phyloP scores from a whole-genome alignment of 2,329 filamentous ascomycete species.

The Torrubiellomyces zombiae region DNA sequence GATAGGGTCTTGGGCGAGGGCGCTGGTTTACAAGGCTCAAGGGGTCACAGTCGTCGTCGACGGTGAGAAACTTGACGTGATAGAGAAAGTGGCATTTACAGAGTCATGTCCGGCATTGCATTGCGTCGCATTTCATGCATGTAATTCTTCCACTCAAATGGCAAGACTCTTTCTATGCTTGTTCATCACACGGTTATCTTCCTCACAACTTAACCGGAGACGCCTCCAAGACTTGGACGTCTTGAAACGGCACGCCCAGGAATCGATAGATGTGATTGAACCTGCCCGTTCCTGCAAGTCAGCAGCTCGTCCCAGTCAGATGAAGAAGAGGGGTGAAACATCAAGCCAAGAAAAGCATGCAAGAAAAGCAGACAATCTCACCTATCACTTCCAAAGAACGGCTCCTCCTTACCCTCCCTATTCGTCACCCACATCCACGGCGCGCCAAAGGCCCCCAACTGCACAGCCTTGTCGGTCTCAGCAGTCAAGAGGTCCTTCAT shows the following conservation, averaged over 20 bases:
- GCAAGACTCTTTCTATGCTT: too few relatives aligned
- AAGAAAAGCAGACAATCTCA: slow-evolving; percentile 14
- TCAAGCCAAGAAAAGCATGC: neutral
- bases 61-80: too few relatives aligned
- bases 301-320: slow-evolving; percentile 1
- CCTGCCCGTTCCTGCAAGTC: slow-evolving; percentile 16
- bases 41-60: too few relatives aligned
- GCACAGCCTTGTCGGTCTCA: slow-evolving; percentile 44
- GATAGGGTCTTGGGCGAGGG: too few relatives aligned
- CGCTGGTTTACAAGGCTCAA: too few relatives aligned
- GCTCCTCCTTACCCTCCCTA: slow-evolving; percentile 38
- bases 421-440: slow-evolving; percentile 61
- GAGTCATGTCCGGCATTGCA: too few relatives aligned
- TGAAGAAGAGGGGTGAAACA: neutral
- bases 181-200: too few relatives aligned
- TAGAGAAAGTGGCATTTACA: too few relatives aligned
- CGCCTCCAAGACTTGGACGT: slow-evolving; percentile 23
- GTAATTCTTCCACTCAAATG: too few relatives aligned
- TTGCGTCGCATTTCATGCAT: too few relatives aligned
- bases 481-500: slow-evolving; percentile 29
- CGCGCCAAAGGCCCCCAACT: slow-evolving; percentile 55
- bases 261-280: slow-evolving; percentile 55
- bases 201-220: slow-evolving; percentile 19
- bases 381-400: slow-evolving; percentile 66
- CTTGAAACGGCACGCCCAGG: slow-evolving; percentile 42